phyloP scores from a whole-genome alignment of 805 yeast genomes.

The Pichia pseudocactophila region DNA sequence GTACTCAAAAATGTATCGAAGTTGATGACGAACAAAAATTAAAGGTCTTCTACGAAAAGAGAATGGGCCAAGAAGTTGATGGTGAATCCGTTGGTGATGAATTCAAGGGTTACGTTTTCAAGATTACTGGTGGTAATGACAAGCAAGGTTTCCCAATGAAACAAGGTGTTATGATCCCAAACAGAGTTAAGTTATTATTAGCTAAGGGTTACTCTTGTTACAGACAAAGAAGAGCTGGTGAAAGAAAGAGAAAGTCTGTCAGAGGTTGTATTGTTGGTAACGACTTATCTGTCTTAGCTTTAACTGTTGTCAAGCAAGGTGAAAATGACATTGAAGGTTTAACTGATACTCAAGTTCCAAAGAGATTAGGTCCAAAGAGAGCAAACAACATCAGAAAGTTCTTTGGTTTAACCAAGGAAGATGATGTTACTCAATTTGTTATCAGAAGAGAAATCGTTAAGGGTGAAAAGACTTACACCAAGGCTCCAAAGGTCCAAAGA shows the following conservation, averaged over 20 bases:
- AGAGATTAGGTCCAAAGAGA: constrained; percentile 99
- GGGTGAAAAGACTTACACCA: constrained; percentile 97
- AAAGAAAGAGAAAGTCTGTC: constrained; percentile 99
- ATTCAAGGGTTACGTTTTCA: constrained; percentile 98
- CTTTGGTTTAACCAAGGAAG: constrained; percentile 95
- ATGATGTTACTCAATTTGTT: constrained; percentile 84
- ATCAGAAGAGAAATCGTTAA: constrained; percentile 97
- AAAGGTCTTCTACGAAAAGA: constrained; percentile 97
- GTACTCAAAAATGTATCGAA: constrained; percentile 96
- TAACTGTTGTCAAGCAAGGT: constrained; percentile 94
- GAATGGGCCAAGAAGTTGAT: constrained; percentile 99
- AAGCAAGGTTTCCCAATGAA: constrained; percentile 99
- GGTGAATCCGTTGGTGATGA: constrained; percentile 98
- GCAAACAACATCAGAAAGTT: constrained; percentile 99
- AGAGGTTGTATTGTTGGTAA: constrained; percentile 98
- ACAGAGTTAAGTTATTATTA: constrained; percentile 95
- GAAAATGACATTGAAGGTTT: constrained; percentile 92
- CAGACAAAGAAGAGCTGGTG: constrained; percentile 99
- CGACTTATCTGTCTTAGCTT: constrained; percentile 92
- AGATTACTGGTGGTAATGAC: constrained; percentile 99
- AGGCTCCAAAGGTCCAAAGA: constrained; percentile 99
- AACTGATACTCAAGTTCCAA: constrained; percentile 90
- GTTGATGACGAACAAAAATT: constrained; percentile 99
- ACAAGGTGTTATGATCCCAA: constrained; percentile 99
- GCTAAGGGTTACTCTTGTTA: constrained; percentile 95